Conservation (phyloP, 108 stramenopile genomes). For the Mediolabrus comicus region DNA sequence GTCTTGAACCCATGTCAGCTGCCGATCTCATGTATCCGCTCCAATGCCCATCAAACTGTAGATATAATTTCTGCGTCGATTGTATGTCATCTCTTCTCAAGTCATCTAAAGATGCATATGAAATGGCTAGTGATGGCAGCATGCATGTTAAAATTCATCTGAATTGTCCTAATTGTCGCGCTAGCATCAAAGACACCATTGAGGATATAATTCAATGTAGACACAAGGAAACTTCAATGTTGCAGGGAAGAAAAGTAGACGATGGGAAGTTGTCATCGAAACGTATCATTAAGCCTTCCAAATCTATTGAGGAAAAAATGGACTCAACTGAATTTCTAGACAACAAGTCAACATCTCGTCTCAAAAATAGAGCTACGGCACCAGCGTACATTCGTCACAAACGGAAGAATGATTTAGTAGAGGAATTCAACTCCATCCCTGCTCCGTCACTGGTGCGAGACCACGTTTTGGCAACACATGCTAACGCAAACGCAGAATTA, state of each 20-base stretch:
- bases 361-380: slow-evolving; percentile 2
- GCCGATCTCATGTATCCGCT: slow-evolving; percentile 56
- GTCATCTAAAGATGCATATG: slow-evolving; percentile 62
- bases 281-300: not conserved
- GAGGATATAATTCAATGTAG: slow-evolving; percentile 52
- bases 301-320: not conserved
- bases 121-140: slow-evolving; percentile 77
- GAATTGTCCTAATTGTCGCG: slow-evolving; percentile 76
- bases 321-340: not conserved
- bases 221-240: slow-evolving; percentile 27
- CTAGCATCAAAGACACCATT: slow-evolving; percentile 52
- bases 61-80: slow-evolving; percentile 69
- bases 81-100: slow-evolving; percentile 54
- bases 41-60: slow-evolving; percentile 55
- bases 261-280: not conserved
- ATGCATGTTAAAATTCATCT: slow-evolving; percentile 74
- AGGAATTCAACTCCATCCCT: slow-evolving; percentile 1
- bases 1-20: slow-evolving; percentile 57
- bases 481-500: not conserved
- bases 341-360: not conserved
- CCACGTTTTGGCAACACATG: not conserved
- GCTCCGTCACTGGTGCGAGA: not conserved
- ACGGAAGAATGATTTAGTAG: not conserved
- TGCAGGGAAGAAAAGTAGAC: not conserved
- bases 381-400: not conserved